Conservation (phyloP, 192 early-diverging fungal genomes). For the Rhizophagus prolifer region DNA sequence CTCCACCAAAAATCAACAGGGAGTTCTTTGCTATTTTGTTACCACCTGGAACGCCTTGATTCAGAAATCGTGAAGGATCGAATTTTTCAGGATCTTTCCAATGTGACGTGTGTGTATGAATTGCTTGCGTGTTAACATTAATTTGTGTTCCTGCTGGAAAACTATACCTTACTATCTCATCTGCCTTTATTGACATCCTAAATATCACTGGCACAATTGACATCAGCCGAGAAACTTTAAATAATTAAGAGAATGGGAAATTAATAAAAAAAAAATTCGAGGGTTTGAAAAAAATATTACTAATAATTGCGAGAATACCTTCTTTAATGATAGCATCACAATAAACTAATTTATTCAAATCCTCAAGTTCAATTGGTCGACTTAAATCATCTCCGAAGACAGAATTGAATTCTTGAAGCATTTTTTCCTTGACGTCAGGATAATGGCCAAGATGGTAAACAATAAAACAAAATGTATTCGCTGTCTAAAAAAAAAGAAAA, state of each 20-base stretch:
- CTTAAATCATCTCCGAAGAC: slow-evolving; percentile 3
- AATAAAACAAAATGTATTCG: slow-evolving; percentile 24
- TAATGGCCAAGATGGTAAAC: slow-evolving; percentile 7
- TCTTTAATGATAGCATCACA: slow-evolving; percentile 29
- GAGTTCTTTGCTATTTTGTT: slow-evolving; percentile 9
- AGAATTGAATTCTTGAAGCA: slow-evolving; percentile 15
- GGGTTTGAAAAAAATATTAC: too few relatives aligned
- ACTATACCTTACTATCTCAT: background rate
- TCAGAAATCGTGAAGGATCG: slow-evolving; percentile 11
- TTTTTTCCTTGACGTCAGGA: slow-evolving; percentile 7
- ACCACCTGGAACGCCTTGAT: background rate
- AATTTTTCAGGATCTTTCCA: slow-evolving; percentile 23
- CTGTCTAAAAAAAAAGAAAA: slow-evolving; percentile 8
- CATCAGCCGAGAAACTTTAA: slow-evolving; percentile 2
- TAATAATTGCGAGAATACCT: background rate
- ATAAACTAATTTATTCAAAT: slow-evolving; percentile 22
- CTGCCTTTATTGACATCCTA: background rate
- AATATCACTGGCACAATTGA: slow-evolving; percentile 11
- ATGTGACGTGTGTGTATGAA: background rate
- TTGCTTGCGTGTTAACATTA: background rate
- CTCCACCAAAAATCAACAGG: slow-evolving; percentile 12
- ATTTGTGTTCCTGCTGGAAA: slow-evolving; percentile 12
- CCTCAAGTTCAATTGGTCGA: slow-evolving; percentile 3
- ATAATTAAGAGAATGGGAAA: background rate
- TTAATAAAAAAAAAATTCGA: background rate